These are phyloP conservation scores for Saccharomyces eubayanus DNA, from an alignment of 805 yeast species.

Conservation along the genomic window DNA sequence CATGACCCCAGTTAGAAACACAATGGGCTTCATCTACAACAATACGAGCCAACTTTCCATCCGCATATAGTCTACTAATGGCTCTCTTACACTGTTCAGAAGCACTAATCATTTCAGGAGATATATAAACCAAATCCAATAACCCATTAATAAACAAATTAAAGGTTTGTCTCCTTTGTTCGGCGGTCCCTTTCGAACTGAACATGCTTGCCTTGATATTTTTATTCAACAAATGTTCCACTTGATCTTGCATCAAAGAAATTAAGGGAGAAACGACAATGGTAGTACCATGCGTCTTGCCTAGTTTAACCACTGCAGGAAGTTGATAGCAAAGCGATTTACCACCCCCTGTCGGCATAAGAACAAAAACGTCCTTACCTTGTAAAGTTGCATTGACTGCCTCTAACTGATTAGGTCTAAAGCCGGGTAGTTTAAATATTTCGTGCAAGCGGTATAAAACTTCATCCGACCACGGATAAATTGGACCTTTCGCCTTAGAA, in stretches of 20 bases:
- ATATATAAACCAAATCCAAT: conserved; percentile 72
- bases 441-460: conserved; percentile 48
- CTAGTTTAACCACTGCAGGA: conserved; percentile 78
- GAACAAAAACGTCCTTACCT: conserved; percentile 84
- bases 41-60: conserved; percentile 62
- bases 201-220: conserved; percentile 83
- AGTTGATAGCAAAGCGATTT: conserved; percentile 92
- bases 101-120: conserved; percentile 90
- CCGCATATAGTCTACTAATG: conserved; percentile 48
- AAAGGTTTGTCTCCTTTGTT: conserved; percentile 57
- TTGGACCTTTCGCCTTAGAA: conserved; percentile 1
- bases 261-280: conserved; percentile 91
- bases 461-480: conserved; percentile 58
- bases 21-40: conserved; percentile 98
- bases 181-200: conserved; percentile 62
- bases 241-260: conserved; percentile 97
- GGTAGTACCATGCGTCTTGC: conserved; percentile 75
- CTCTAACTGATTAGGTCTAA: conserved; percentile 78
- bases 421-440: conserved; percentile 56
- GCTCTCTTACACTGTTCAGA: conserved; percentile 62
- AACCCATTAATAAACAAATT: conserved; percentile 57
- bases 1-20: conserved; percentile 99
- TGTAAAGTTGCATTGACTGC: conserved; percentile 71
- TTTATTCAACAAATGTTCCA: conserved; percentile 61
- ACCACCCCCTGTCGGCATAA: conserved; percentile 99